phyloP scores from a whole-genome alignment of 345 rosid genomes.

The Ceriops tagal region DNA sequence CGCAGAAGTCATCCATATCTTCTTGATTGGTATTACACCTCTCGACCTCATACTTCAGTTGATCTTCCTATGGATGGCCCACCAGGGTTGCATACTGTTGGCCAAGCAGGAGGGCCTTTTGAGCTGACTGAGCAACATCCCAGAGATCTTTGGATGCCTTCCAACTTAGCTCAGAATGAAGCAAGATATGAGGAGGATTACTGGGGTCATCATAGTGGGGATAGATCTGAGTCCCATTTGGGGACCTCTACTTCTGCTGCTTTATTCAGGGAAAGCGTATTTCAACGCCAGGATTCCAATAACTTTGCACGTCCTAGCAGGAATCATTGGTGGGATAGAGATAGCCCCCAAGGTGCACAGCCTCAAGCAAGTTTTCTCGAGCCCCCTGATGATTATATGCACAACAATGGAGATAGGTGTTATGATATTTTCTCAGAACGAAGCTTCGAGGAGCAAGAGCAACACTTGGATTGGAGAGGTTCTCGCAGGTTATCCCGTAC shows the following conservation, averaged over 20 bases:
- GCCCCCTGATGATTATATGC: slow-evolving; percentile 72
- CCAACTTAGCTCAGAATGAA: slow-evolving; percentile 32
- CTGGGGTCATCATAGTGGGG: slow-evolving; percentile 30
- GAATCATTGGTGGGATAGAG: slow-evolving; percentile 88
- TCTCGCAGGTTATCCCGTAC: slow-evolving; percentile 38
- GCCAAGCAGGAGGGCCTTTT: slow-evolving; percentile 15
- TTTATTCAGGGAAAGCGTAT: slow-evolving; percentile 60
- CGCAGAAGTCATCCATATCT: slow-evolving; percentile 75
- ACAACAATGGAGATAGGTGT: slow-evolving; percentile 11
- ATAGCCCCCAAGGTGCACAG: slow-evolving; percentile 23
- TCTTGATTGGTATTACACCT: slow-evolving; percentile 84
- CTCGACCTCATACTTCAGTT: slow-evolving; percentile 37
- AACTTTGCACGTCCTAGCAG: slow-evolving; percentile 30
- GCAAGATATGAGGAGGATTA: slow-evolving; percentile 30
- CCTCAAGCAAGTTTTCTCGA: slow-evolving; percentile 46
- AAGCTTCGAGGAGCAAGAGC: slow-evolving; percentile 51
- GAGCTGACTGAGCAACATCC: slow-evolving; percentile 32
- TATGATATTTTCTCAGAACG: slow-evolving; percentile 38
- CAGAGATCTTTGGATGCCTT: slow-evolving; percentile 47
- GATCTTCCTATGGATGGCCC: slow-evolving; percentile 20
- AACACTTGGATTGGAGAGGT: slow-evolving; percentile 36
- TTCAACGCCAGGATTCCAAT: slow-evolving; percentile 50
- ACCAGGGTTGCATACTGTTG: slow-evolving; percentile 19
- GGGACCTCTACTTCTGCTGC: slow-evolving; percentile 73
- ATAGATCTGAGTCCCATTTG: slow-evolving; percentile 46